Conservation (phyloP, 2,329 filamentous ascomycete genomes). For the Microascus cirrosus region DNA sequence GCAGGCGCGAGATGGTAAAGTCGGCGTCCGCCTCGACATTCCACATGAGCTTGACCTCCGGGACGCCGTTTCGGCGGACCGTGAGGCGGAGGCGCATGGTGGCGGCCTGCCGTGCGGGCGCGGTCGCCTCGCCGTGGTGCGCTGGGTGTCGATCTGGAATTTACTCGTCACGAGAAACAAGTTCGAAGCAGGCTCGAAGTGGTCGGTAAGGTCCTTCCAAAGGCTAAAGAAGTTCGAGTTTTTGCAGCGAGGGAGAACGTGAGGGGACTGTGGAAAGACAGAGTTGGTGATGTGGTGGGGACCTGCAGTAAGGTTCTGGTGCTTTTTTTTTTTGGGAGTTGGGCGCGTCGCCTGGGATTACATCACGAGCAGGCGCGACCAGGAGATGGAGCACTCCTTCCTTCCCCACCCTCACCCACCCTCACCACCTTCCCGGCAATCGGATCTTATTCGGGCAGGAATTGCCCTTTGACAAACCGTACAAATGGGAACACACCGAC, state of each 20-base stretch:
- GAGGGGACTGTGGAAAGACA: background rate
- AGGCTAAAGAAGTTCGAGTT: background rate
- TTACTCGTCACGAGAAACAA: background rate
- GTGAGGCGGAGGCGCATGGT: slow-evolving; percentile 62
- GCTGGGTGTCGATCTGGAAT: background rate
- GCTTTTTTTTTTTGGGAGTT: background rate
- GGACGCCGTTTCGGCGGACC: slow-evolving; percentile 63
- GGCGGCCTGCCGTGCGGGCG: background rate
- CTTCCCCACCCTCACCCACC: background rate
- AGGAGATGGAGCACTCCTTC: background rate
- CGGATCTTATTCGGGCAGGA: too few relatives aligned
- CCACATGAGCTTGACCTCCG: slow-evolving; percentile 64
- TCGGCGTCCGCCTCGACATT: slow-evolving; percentile 44
- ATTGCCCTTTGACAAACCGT: too few relatives aligned
- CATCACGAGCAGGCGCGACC: background rate
- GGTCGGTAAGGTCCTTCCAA: background rate
- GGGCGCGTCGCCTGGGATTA: background rate
- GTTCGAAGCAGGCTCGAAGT: background rate
- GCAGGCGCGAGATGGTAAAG: slow-evolving; percentile 62
- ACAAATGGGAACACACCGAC: too few relatives aligned
- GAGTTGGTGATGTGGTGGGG: background rate
- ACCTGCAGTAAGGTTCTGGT: background rate
- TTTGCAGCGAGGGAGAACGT: background rate
- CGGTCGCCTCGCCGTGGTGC: background rate
- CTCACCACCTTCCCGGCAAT: background rate